Conservation (phyloP, 2,329 filamentous ascomycete genomes). For the Zymoseptoria ardabiliae region DNA sequence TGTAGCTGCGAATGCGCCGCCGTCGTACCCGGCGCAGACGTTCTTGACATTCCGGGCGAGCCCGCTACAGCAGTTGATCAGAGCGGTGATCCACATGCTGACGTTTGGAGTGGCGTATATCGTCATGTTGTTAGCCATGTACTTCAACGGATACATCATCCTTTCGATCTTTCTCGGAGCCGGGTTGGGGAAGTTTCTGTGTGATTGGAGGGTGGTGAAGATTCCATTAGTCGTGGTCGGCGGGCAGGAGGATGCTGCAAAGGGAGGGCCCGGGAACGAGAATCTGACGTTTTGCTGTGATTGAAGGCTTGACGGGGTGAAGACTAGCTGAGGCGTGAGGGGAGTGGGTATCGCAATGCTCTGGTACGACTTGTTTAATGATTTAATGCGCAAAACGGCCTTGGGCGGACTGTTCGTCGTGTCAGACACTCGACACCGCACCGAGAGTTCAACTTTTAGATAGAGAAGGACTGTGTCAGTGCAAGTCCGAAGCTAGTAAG, state of each 20-base stretch:
- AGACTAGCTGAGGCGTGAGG: too few relatives aligned
- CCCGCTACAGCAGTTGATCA: constrained; percentile 56
- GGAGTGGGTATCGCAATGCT: too few relatives aligned
- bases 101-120: constrained; percentile 73
- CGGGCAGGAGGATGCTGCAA: not conserved
- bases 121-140: constrained; percentile 62
- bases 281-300: not conserved
- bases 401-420: too few relatives aligned
- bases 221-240: constrained; percentile 7
- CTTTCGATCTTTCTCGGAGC: constrained; percentile 74
- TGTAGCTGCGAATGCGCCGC: not conserved
- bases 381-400: too few relatives aligned
- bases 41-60: constrained; percentile 43
- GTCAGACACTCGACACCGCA: too few relatives aligned
- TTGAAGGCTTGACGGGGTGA: not conserved
- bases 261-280: not conserved
- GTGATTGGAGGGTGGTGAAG: constrained; percentile 61
- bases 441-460: too few relatives aligned
- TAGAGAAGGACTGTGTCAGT: too few relatives aligned
- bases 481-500: too few relatives aligned
- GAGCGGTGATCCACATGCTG: constrained; percentile 60
- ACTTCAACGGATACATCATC: constrained; percentile 65
- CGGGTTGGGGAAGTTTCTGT: constrained; percentile 59
- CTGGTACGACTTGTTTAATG: too few relatives aligned
- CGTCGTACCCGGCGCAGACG: not conserved